A percentile compares a stretch with the other conserved stretches of the same genome.
Conservation (phyloP, 1,284 basidiomycete genomes). For the Trametes versicolor region DNA sequence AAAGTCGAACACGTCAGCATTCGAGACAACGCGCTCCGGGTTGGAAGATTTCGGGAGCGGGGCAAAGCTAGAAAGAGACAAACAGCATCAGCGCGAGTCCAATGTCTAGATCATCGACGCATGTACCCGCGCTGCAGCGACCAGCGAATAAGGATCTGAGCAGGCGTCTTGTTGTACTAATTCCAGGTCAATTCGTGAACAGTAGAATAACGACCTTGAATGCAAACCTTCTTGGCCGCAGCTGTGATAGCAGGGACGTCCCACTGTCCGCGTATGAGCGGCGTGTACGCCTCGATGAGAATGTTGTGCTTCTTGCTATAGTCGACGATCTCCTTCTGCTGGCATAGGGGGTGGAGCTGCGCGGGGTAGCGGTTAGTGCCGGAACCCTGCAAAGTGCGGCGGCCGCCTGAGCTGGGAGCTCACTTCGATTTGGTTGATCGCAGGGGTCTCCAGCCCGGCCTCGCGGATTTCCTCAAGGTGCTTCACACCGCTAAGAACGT, state of each 20-base stretch:
- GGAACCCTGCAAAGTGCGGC: not conserved
- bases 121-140: slow-evolving; percentile 62
- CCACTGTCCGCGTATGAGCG: slow-evolving; percentile 54
- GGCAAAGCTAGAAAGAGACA: slow-evolving; percentile 46
- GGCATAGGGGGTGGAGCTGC: slow-evolving; percentile 86
- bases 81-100: not conserved
- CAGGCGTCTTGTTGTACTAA: slow-evolving; percentile 58
- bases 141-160: slow-evolving; percentile 77
- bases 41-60: slow-evolving; percentile 63
- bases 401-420: not conserved
- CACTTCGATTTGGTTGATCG: slow-evolving; percentile 87
- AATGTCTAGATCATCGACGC: not conserved
- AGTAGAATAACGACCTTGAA: not conserved
- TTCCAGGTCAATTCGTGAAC: not conserved
- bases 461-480: slow-evolving; percentile 80
- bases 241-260: slow-evolving; percentile 51
- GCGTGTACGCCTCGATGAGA: slow-evolving; percentile 73
- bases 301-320: slow-evolving; percentile 79
- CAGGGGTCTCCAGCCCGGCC: slow-evolving; percentile 67
- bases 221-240: slow-evolving; percentile 44
- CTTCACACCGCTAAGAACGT: slow-evolving; percentile 61
- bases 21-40: slow-evolving; percentile 57
- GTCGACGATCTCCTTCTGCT: slow-evolving; percentile 80
- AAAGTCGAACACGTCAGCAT: slow-evolving; percentile 62
- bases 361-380: not conserved